Evolutionary conservation across 2,329 filamentous ascomycete genomes (phyloP).

Genomic region (Fusarium praegraminearum): DNA sequence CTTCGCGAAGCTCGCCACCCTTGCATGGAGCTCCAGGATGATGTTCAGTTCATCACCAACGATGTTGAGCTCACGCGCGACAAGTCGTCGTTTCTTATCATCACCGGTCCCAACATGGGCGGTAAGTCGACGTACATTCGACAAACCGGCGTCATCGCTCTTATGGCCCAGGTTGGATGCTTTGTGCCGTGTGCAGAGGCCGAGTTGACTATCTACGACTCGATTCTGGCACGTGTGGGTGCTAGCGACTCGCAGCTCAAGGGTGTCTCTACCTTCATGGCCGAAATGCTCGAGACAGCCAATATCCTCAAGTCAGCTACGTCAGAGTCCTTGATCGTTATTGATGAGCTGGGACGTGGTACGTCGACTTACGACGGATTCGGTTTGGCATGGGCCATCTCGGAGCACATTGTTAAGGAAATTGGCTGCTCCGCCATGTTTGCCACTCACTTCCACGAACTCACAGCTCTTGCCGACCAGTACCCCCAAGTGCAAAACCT

Average conservation of each 20-base stretch:
- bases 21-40: conserved; percentile 98
- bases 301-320: conserved; percentile 99
- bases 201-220: conserved; percentile 95
- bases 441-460: conserved; percentile 97
- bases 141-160: conserved; percentile 93
- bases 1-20: conserved; percentile 95
- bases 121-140: conserved; percentile 99
- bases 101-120: conserved; percentile 98
- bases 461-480: conserved; percentile 89
- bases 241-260: conserved; percentile 97
- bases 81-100: conserved; percentile 90
- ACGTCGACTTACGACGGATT: conserved; percentile 99
- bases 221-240: conserved; percentile 94
- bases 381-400: conserved; percentile 98
- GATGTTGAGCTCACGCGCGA: conserved; percentile 85
- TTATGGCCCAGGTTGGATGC: conserved; percentile 97
- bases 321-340: conserved; percentile 95
- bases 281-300: conserved; percentile 98
- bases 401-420: conserved; percentile 95
- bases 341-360: conserved; percentile 95
- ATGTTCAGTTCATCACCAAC: conserved; percentile 98
- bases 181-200: conserved; percentile 94
- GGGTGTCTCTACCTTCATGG: conserved; percentile 99
- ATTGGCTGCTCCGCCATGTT: conserved; percentile 96
- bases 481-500: conserved; percentile 91